Evolutionary conservation across 1,284 basidiomycete species (phyloP).

Genomic region (Albatrellus sp.): DNA sequence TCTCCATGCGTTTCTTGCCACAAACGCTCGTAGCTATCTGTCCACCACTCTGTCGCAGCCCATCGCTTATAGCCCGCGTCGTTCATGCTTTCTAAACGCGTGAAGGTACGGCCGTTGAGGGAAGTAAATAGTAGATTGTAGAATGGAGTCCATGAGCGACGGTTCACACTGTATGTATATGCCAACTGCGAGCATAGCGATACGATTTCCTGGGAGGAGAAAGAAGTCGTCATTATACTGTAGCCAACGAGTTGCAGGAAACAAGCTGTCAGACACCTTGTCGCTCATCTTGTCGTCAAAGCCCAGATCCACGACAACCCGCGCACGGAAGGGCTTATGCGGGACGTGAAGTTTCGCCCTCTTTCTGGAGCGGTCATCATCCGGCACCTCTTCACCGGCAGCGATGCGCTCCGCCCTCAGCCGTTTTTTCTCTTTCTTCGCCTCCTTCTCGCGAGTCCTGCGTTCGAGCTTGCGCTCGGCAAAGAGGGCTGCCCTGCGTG

Average conservation of each 20-base stretch:
- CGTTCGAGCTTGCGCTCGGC: conserved; percentile 66
- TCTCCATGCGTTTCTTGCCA: conserved; percentile 31
- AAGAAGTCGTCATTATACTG: neutral
- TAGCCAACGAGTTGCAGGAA: neutral
- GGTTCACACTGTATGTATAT: conserved; percentile 83
- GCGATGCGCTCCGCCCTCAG: conserved; percentile 39
- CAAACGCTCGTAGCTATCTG: conserved; percentile 55
- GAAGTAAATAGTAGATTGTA: conserved; percentile 66
- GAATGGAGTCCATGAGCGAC: conserved; percentile 62
- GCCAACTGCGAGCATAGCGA: conserved; percentile 83
- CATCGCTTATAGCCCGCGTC: conserved; percentile 70
- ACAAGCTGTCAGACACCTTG: conserved; percentile 46
- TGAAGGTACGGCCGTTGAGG: conserved; percentile 56
- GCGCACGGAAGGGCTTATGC: conserved; percentile 50
- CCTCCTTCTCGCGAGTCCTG: conserved; percentile 62
- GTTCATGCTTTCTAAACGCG: conserved; percentile 57
- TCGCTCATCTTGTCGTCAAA: conserved; percentile 95
- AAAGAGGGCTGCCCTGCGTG: conserved; percentile 51
- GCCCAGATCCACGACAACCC: conserved; percentile 80
- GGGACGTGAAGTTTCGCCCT: conserved; percentile 21
- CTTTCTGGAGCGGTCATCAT: conserved; percentile 33
- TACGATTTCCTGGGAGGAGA: conserved; percentile 59
- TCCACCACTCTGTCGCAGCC: conserved; percentile 75
- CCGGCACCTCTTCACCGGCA: conserved; percentile 39
- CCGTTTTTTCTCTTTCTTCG: conserved; percentile 55